Base-by-base conservation (phyloP, 176 grass and related monocot species). In the Paspalum notatum region DNA sequence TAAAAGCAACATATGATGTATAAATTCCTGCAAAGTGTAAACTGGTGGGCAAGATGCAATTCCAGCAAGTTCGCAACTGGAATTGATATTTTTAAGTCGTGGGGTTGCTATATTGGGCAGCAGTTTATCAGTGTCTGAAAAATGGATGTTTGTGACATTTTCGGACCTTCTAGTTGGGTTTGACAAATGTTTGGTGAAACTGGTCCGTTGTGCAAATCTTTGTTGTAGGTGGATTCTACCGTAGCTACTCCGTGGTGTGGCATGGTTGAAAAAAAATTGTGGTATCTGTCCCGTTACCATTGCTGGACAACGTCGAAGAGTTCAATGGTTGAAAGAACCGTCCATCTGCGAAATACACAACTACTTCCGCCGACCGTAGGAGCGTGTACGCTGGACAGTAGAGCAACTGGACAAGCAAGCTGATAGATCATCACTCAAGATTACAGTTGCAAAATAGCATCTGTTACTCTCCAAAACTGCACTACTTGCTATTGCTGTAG, bases 401-500 rank as follows among this genome's bases (percentile, higher is more conserved):
- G 17, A 74, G 1, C 32, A 47, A 6, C 32, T 49, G 68, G 54
- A 7, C 42, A 51, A 38, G 9, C n/a, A 62, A 60, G 20, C 18
- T 48, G n/a, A 50, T 50, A 16, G 22, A 54, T 53, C 8, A 76
- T 46, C 24, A 67, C 4, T 13, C 25, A 37, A 32, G 12, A 69
- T 47, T 4, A 17, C 49, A 9, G 15, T 52, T 69, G 25, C 75
- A 60, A 44, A 24, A 13, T 25, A 24, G 7, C 18, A 66, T 24
- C 69, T 72, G 47, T 41, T 59, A 18, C 61, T n/a, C 43, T 51
- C 20, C 8, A 81, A 75, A 86, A 81, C 45, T 79, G 56, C 64
- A 79, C 17, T 72, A 74, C 26, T 15, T 81, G 75, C n/a, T 60
- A 86, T 41, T 50, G 42, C 20, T 68, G 80, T n/a, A 42, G 80